A percentile compares a stretch with the other conserved stretches of the same genome.
Evolutionary conservation across 306 rosid species (phyloP).

Genomic region (Cercis canadensis): DNA sequence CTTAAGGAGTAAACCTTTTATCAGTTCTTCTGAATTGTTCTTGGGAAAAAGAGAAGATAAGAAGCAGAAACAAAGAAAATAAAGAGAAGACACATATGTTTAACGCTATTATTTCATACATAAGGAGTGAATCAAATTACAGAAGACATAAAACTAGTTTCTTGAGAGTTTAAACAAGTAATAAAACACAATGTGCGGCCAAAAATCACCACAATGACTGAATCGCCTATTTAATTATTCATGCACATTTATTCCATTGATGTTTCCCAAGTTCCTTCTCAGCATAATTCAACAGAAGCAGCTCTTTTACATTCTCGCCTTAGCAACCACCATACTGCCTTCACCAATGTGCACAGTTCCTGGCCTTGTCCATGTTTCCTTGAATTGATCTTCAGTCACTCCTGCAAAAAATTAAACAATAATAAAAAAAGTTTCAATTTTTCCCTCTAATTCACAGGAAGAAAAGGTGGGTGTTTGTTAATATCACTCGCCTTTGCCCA

Average conservation of each 20-base stretch:
- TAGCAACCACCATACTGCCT: slow-evolving; percentile 69
- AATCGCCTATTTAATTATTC: slow-evolving; percentile 17
- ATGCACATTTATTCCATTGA: slow-evolving; percentile 32
- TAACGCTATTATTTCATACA: slow-evolving; percentile 11
- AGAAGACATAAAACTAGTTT: slow-evolving; percentile 26
- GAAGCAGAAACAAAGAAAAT: not conserved
- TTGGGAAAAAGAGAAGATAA: not conserved
- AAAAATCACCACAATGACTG: slow-evolving; percentile 26
- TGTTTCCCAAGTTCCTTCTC: slow-evolving; percentile 5
- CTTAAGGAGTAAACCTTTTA: too few species aligned
- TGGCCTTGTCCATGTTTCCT: slow-evolving; percentile 85
- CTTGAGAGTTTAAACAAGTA: slow-evolving; percentile 26
- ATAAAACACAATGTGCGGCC: not conserved
- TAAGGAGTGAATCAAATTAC: slow-evolving; percentile 23
- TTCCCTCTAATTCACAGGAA: not conserved
- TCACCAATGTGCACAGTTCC: slow-evolving; percentile 66
- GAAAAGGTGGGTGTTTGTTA: not conserved
- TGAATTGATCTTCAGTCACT: slow-evolving; percentile 95
- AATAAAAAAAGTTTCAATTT: not conserved
- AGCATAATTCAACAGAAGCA: too few species aligned
- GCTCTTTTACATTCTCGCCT: slow-evolving; percentile 66
- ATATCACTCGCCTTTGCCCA: slow-evolving; percentile 81
- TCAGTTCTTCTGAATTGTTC: too few species aligned
- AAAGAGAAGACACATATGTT: slow-evolving; percentile 11
- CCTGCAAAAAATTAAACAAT: slow-evolving; percentile 49